Percentiles rank a stretch among this genome's conserved stretches.
Conservation (phyloP, 345 rosid species). For the Bretschneidera sinensis region DNA sequence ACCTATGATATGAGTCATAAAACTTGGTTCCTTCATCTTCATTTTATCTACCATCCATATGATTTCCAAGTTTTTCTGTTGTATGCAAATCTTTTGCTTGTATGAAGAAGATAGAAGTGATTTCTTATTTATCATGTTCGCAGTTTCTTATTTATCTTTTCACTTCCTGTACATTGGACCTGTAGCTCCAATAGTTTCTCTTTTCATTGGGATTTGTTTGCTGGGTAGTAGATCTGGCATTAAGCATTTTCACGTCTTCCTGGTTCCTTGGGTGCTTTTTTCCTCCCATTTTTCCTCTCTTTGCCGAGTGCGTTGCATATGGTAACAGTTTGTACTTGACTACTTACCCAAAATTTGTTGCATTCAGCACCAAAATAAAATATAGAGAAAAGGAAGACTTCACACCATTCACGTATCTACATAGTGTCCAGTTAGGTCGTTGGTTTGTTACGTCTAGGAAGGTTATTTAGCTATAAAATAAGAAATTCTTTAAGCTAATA, state of each 20-base stretch:
- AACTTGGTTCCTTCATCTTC: not conserved
- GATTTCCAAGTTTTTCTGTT: not conserved
- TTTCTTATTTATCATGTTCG: no score
- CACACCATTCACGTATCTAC: no score
- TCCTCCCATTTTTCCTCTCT: not conserved
- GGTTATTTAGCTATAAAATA: not conserved
- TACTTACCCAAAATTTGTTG: no score
- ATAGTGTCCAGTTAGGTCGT: not conserved
- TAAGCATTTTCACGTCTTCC: not conserved
- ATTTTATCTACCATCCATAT: not conserved
- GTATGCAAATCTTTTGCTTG: not conserved
- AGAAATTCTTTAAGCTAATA: no score
- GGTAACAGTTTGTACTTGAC: no score
- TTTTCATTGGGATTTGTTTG: no score
- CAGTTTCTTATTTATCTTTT: not conserved
- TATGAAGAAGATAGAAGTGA: not conserved
- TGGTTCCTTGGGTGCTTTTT: not conserved
- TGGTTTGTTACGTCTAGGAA: not conserved
- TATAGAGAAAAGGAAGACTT: no score
- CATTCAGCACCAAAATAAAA: no score
- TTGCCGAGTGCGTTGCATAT: no score
- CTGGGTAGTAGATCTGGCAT: not conserved
- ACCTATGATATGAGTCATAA: not conserved
- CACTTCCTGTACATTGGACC: not conserved
- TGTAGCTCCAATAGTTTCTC: not conserved